Base-by-base conservation (phyloP, 176 grass and related monocot genomes). In the Triticum turgidum region DNA sequence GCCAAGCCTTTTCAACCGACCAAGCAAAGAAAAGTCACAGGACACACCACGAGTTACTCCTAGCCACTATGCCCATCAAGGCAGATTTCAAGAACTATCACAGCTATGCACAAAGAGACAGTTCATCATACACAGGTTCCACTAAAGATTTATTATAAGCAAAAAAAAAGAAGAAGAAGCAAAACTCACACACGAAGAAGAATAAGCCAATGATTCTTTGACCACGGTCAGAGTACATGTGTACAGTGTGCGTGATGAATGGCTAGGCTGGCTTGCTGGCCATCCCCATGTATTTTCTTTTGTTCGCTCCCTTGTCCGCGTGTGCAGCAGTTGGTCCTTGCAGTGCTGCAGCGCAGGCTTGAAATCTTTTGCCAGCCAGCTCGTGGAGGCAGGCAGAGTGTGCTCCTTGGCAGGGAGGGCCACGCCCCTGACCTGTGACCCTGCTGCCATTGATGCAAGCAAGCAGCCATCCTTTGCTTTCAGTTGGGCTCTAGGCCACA, bases 391-490 rank as follows among this genome's bases (percentile, higher is more conserved):
- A 61, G 51, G 68, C 51, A 62, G 69, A 21, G 68, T 61, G 52
- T 84, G 69, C 52, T 47, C 59, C 15, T 24, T 49, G 70, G 38
- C 42, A 64, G 71, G 58, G 58, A 64, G 71, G 71, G 58, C 54
- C 70, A 65, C 63, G 20, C 80, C 56, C 51, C 49, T 52, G 49
- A 17, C 49, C 56, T 45, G 44, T 42, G 39, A 32, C 79, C 56
- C 65, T 38, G 29, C 58, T 65, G 70, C 73, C 27, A 76, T 64
- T 84, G 82, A 84, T 84, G 65, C 47, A 82, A 82, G 80, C 47
- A 59, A 59, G 30, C 33, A 42, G 30, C 33, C 71, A 76, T 65
- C 71, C 39, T 51, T 77, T 34, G 58, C 71, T 65, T 76, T 84
- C 71, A 34, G 82, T 84, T 35, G 11, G 27, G 42, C 3, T 34